These are phyloP conservation scores for Pelargonium citronellum DNA, from an alignment of 441 rosid genomes.

Conservation along the genomic window DNA sequence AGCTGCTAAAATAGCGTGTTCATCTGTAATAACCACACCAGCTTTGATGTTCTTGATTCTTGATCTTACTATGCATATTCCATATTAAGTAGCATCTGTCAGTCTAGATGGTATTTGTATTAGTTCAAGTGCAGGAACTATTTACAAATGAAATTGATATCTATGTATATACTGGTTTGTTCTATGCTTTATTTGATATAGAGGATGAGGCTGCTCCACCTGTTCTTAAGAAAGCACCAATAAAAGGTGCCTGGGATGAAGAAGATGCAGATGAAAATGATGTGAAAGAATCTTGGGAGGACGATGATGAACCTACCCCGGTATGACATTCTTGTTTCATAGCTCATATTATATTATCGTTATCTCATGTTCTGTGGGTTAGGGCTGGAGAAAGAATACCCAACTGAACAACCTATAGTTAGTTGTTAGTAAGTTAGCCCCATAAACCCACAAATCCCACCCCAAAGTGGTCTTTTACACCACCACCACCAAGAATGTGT, in stretches of 20 bases:
- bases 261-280: constrained; percentile 7
- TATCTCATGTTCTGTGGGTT: neutral
- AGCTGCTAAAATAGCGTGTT: neutral
- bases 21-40: neutral
- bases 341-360: neutral
- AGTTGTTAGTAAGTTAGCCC: too few relatives aligned
- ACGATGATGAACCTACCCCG: constrained; percentile 4
- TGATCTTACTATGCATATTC: neutral
- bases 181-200: neutral
- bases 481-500: too few relatives aligned
- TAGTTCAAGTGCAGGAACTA: neutral
- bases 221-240: neutral
- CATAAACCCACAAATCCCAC: too few relatives aligned
- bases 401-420: neutral
- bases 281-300: constrained; percentile 7
- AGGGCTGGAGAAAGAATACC: neutral
- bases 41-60: neutral
- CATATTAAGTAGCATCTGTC: neutral
- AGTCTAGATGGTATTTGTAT: neutral
- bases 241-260: constrained; percentile 3
- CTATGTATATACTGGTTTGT: neutral
- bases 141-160: neutral
- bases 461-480: too few relatives aligned
- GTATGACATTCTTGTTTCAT: neutral
- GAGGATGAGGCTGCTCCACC: constrained; percentile 1